These are phyloP conservation scores for Citrus mangshanensis DNA, from an alignment of 345 rosid genomes.

Conservation along the genomic window DNA sequence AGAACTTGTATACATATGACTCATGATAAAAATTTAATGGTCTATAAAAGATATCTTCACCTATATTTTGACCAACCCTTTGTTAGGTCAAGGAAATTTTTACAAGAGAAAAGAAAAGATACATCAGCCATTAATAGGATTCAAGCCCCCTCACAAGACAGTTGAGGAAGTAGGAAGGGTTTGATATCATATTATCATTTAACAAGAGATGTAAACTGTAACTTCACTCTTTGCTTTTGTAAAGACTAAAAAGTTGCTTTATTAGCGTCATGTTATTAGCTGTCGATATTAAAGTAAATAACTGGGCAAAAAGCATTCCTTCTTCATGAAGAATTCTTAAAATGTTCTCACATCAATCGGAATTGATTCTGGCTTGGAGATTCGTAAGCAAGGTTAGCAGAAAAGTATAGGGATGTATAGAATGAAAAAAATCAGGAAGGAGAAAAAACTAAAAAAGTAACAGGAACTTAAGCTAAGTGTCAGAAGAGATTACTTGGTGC, in stretches of 20 bases:
- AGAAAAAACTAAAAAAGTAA: no score
- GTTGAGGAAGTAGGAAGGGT: neutral
- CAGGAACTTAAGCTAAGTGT: neutral
- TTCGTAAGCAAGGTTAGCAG: neutral
- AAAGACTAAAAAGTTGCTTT: neutral
- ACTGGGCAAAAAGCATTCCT: neutral
- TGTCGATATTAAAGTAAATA: neutral
- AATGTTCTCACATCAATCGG: neutral
- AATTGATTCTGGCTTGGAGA: neutral
- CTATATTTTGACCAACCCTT: neutral
- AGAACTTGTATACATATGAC: neutral
- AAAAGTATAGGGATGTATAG: neutral
- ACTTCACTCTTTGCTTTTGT: neutral
- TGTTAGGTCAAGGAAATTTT: no score
- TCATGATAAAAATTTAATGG: neutral
- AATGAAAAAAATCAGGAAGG: neutral
- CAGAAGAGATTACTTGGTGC: neutral
- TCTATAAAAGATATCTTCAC: neutral
- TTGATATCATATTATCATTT: neutral
- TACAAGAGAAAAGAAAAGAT: no score
- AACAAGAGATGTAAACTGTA: neutral
- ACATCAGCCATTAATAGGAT: no score
- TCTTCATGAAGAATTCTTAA: neutral
- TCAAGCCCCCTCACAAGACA: no score
- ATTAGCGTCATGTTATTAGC: neutral